Percentiles rank a stretch among this genome's conserved stretches.
Conservation (phyloP, 768 basidiomycete genomes). For the Leucosporidium creatinivorum region DNA sequence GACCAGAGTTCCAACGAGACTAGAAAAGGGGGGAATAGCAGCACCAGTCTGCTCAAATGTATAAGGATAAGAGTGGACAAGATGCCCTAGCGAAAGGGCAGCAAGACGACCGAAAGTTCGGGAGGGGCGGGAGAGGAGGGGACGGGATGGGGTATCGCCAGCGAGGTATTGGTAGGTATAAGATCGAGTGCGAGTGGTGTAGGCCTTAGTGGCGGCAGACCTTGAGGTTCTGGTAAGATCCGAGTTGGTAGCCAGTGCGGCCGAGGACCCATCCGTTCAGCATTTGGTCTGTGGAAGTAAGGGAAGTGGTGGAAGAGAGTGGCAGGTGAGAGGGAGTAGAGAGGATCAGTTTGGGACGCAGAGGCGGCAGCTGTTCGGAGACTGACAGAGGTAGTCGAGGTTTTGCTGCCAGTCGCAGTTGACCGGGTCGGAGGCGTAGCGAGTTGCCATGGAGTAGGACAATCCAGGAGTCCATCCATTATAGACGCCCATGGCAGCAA, state of each 20-base stretch:
- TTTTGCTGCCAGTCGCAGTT: slow-evolving; percentile 17
- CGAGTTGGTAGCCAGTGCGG: slow-evolving; percentile 21
- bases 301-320: background rate
- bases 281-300: slow-evolving; percentile 14
- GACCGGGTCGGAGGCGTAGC: background rate
- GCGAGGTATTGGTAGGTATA: background rate
- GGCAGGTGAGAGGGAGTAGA: too few relatives aligned
- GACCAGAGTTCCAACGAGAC: too few relatives aligned
- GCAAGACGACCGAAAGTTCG: too few relatives aligned
- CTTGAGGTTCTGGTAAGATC: slow-evolving; percentile 15
- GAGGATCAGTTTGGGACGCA: too few relatives aligned
- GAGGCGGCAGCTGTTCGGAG: too few relatives aligned
- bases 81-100: background rate
- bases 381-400: slow-evolving; percentile 10
- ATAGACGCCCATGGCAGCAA: slow-evolving; percentile 18
- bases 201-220: too few relatives aligned
- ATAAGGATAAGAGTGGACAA: too few relatives aligned
- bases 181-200: background rate
- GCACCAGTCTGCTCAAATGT: too few relatives aligned
- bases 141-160: background rate
- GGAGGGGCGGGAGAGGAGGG: background rate
- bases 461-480: slow-evolving; percentile 3
- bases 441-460: slow-evolving; percentile 6
- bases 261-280: slow-evolving; percentile 29
- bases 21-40: too few relatives aligned